Evolutionary conservation across 306 rosid genomes (phyloP), one percentile per base, ranked within the genome.

Genomic region (Glycine tomentella): DNA sequence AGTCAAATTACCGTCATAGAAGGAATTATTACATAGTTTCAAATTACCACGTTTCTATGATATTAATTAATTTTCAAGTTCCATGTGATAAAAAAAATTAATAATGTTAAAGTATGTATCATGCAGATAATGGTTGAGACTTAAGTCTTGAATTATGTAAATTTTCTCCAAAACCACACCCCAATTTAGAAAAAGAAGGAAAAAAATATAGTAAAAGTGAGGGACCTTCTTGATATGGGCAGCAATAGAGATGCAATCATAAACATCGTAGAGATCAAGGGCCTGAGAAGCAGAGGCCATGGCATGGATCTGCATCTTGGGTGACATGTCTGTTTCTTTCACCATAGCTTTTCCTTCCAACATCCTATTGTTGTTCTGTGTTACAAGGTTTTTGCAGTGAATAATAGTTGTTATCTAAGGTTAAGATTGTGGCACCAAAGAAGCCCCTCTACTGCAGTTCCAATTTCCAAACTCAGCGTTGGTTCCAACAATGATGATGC

Each of bases 261-360:
- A 65, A 66, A 92, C 98, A 77, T 94, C 98, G 79, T 80, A 85
- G 76, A 89, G 92, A 92, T 94, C 96, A 80, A 94, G 97, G 25
- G 93, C 98, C 9, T 83, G 85, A 80, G 94, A 92, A 81, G 98
- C 98, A 88, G 79, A 92, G 74, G 96, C 87, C 98, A 88, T 92
- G 85, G 94, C 97, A 65, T 92, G 93, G 61, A 72, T 82, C 89
- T 89, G 92, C 97, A 94, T 90, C 85, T 89, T 92, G 56, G 70
- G 80, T 1, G 90, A 77, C 97, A 94, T 94, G 82, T 94, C 94
- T 34, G 94, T 83, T 85, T 94, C 93, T 83, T 88, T 87, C 40
- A 94, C 65, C 67, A 4, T 51, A 81, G 78, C 94, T 78, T 90
- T 94, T 66, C 97, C 98, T 87, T 94, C 98, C 93, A 92, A 77